Evolutionary conservation across 2,329 filamentous ascomycete genomes (phyloP).

Genomic region (Ophiostoma fasciatum): DNA sequence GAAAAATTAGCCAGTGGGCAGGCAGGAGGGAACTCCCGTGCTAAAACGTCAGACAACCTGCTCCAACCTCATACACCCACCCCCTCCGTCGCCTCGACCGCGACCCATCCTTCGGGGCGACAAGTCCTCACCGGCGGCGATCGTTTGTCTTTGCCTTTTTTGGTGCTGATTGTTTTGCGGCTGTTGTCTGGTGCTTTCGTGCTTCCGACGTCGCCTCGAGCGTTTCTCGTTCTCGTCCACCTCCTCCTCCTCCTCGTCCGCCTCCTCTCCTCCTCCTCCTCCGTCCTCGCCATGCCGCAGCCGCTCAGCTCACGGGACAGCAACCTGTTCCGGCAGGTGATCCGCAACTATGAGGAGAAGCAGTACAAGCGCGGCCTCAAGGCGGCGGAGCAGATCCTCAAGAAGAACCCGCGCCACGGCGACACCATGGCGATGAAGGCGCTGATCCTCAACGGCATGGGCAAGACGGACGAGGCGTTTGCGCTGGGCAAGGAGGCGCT

Average conservation of each 20-base stretch:
- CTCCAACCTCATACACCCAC: too few species aligned
- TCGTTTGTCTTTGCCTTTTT: too few species aligned
- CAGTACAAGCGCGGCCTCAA: slow-evolving; percentile 94
- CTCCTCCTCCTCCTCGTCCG: slow-evolving; percentile 2
- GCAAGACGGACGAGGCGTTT: slow-evolving; percentile 89
- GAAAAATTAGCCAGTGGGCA: too few species aligned
- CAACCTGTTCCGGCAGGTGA: slow-evolving; percentile 84
- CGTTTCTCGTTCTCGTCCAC: slow-evolving; percentile 2
- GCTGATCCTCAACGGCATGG: slow-evolving; percentile 83
- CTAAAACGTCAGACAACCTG: too few species aligned
- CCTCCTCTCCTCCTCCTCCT: slow-evolving; percentile 11
- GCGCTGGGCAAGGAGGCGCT: slow-evolving; percentile 81
- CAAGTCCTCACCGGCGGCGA: too few species aligned
- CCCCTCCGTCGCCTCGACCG: too few species aligned
- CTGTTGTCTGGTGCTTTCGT: too few species aligned
- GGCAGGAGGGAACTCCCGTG: too few species aligned
- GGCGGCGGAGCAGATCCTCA: slow-evolving; percentile 88
- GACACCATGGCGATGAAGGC: slow-evolving; percentile 99
- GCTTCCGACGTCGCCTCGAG: too few species aligned
- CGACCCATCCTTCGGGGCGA: too few species aligned
- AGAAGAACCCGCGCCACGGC: slow-evolving; percentile 89
- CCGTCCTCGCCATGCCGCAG: slow-evolving; percentile 61
- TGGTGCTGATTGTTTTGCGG: too few species aligned
- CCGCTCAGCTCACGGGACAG: slow-evolving; percentile 74
- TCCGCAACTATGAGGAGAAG: slow-evolving; percentile 95